A percentile compares a stretch with the other conserved stretches of the same genome.
Conservation (phyloP, 352 stramenopile species). For the Phytophthora fragariae region DNA sequence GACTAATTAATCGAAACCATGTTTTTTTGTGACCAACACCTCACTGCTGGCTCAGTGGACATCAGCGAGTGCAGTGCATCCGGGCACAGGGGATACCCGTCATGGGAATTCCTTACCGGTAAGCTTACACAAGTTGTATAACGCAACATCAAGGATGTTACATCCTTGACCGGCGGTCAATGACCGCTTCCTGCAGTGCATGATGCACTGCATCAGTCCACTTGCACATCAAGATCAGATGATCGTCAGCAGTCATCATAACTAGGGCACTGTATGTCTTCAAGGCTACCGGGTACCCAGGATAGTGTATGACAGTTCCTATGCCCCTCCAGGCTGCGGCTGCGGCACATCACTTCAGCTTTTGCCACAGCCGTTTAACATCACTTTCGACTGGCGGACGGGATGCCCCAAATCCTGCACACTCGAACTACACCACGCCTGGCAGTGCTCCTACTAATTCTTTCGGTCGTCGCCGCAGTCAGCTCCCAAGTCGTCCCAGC, state of each 20-base stretch:
- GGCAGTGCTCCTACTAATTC: background rate
- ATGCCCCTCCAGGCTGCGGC: too few relatives aligned
- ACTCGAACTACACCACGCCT: background rate
- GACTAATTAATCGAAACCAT: too few relatives aligned
- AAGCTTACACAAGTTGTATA: too few relatives aligned
- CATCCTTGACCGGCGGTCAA: too few relatives aligned
- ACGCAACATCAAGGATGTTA: too few relatives aligned
- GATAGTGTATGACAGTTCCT: too few relatives aligned
- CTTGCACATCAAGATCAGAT: background rate
- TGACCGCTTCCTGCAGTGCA: background rate
- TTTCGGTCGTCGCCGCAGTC: background rate
- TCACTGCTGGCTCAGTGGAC: too few relatives aligned
- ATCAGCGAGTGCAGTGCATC: too few relatives aligned
- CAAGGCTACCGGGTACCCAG: background rate
- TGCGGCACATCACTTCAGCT: background rate
- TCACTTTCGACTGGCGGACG: background rate
- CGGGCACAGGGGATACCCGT: too few relatives aligned
- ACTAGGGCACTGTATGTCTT: conserved; percentile 1
- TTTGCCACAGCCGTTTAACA: background rate
- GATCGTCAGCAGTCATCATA: background rate
- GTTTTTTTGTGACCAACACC: too few relatives aligned
- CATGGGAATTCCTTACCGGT: too few relatives aligned
- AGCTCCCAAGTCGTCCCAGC: too few relatives aligned
- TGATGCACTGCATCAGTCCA: background rate
- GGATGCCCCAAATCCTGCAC: background rate